Base-by-base conservation (phyloP, 1,284 basidiomycete species). In the Cryptococcus amylolentus region DNA sequence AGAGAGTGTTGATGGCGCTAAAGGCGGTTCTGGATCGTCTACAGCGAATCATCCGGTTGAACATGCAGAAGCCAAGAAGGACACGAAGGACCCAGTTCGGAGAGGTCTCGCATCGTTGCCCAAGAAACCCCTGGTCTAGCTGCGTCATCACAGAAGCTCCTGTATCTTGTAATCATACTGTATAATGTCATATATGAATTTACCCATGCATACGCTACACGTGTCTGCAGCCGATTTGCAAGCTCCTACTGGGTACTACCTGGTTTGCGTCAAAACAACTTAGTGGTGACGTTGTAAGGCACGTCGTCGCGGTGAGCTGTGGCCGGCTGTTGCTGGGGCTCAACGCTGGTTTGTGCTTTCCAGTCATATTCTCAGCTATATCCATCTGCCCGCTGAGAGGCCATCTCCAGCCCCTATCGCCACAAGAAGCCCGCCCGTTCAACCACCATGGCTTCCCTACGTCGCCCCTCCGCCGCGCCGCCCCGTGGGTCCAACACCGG, bases 71-170 rank as follows among this genome's bases (percentile, higher is more conserved):
- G 18, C 13, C 13, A 13, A 23, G 12, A 14, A 44, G 16, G 18
- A 20, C n/a, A 43, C 53, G 31, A 39, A 56, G 12, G 49, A 57
- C 14, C 60, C 55, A 4, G 58, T 68, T 46, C 55, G 62, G 52
- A 60, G 59, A 38, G 73, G 71, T 9, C 57, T 74, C 12, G 70
- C 70, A 0, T 58, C 63, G 1, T 55, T 76, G 41, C 73, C 73
- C 3, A 66, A 64, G 56, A 72, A 70, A 48, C 73, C 73, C 5
- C 42, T 56, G 1, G 69, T 69, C 44, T 66, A 52, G 40, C 9
- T 28, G 26, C n/a, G 37, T 12, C 6, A 9, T 9, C 16, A 13
- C 14, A 9, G 4, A 23, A 23, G 41, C 8, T 10, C 14, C 20
- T n/a, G 41, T 42, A n/a, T 42, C 9, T 42, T 42, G 41, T 42